These are phyloP conservation scores for Penicillium capsulatum DNA, from an alignment of 2,329 filamentous ascomycete species.

Conservation along the genomic window DNA sequence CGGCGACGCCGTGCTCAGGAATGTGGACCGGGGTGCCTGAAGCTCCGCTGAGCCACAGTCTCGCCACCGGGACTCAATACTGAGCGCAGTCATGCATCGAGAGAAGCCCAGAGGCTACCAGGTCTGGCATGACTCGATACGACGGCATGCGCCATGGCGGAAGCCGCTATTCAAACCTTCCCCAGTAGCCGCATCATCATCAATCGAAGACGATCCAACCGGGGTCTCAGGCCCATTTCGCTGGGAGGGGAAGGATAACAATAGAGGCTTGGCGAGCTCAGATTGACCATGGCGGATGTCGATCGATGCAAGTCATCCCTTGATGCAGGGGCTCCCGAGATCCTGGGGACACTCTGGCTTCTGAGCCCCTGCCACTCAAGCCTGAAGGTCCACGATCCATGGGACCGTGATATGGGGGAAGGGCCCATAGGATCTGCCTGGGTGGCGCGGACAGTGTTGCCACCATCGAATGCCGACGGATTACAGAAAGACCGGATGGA, in stretches of 20 bases:
- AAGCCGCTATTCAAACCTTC: constrained; percentile 15
- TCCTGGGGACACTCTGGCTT: constrained; percentile 12
- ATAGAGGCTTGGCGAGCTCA: too few species aligned
- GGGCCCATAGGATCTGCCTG: too few species aligned
- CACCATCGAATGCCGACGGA: too few species aligned
- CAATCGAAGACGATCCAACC: not conserved
- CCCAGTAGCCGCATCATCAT: constrained; percentile 3
- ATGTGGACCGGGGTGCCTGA: constrained; percentile 2
- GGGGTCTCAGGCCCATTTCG: not conserved
- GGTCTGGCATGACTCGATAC: constrained; percentile 18
- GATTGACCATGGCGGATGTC: not conserved
- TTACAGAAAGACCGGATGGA: too few species aligned
- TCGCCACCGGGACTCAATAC: constrained; percentile 12
- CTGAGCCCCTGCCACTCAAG: constrained; percentile 25
- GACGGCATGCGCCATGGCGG: constrained; percentile 10
- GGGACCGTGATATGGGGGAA: too few species aligned
- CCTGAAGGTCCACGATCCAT: constrained; percentile 13
- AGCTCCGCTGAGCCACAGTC: constrained; percentile 13
- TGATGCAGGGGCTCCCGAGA: constrained; percentile 21
- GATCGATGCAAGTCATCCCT: constrained; percentile 13
- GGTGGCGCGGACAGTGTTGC: too few species aligned
- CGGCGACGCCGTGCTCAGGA: not conserved
- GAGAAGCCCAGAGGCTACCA: constrained; percentile 6
- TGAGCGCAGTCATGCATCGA: constrained; percentile 3
- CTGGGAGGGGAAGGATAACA: not conserved